Conservation (phyloP, 495 filamentous ascomycete genomes). For the Tuber umbilicatum region DNA sequence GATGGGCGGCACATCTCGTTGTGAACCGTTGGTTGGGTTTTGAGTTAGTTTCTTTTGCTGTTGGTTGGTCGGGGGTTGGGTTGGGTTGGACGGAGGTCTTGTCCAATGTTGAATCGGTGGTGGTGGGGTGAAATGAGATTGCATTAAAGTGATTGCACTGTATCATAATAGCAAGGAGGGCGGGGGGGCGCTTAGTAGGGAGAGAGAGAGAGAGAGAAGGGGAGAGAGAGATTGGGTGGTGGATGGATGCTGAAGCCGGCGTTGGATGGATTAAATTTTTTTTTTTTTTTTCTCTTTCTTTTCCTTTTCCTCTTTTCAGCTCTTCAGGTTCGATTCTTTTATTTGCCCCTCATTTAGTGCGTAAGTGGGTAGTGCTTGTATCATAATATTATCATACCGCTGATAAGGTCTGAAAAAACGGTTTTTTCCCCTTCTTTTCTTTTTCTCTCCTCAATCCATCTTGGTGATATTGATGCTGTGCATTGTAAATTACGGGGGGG, state of each 20-base stretch:
- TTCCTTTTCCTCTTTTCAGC: neutral
- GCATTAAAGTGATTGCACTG: neutral
- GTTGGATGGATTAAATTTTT: neutral
- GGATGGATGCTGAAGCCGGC: neutral
- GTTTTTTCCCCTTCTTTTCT: neutral
- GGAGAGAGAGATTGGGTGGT: too few species aligned
- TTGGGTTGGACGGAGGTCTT: too few species aligned
- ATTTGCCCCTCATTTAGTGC: neutral
- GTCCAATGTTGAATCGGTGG: neutral
- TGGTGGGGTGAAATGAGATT: neutral
- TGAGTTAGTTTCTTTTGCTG: neutral
- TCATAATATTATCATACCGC: neutral
- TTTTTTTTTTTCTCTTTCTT: neutral
- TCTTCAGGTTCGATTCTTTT: neutral
- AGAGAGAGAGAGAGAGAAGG: too few species aligned
- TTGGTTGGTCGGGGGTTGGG: neutral
- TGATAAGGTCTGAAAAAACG: neutral
- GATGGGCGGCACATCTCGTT: slow-evolving; percentile 1
- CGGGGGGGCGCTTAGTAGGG: neutral
- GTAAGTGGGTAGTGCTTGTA: neutral
- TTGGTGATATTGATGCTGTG: neutral
- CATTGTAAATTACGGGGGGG: neutral
- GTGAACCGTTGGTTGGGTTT: neutral
- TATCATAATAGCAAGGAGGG: neutral
- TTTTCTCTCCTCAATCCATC: neutral